Conservation (phyloP, 1,284 basidiomycete genomes). For the Tylopilus orsonianus region DNA sequence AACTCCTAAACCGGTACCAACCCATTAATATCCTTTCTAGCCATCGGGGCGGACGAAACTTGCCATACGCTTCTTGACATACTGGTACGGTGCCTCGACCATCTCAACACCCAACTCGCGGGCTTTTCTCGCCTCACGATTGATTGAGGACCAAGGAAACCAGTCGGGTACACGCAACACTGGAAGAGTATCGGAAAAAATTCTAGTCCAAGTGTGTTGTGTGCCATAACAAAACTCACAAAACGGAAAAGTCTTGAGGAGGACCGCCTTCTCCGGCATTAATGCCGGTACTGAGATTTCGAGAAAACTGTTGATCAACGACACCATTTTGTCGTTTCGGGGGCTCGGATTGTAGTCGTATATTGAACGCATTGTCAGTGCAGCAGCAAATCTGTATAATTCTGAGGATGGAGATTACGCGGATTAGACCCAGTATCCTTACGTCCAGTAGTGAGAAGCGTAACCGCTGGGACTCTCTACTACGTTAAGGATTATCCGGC, state of each 20-base stretch:
- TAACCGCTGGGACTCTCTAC: constrained; percentile 14
- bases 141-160: constrained; percentile 24
- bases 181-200: not conserved
- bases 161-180: constrained; percentile 25
- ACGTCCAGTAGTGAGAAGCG: constrained; percentile 15
- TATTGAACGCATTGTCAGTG: constrained; percentile 18
- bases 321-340: constrained; percentile 21
- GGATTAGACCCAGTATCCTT: not conserved
- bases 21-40: not conserved
- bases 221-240: constrained; percentile 9
- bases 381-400: constrained; percentile 17
- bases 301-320: constrained; percentile 20
- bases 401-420: not conserved
- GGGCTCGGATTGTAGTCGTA: constrained; percentile 29
- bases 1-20: constrained; percentile 6
- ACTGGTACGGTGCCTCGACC: constrained; percentile 23
- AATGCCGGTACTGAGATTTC: constrained; percentile 7
- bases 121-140: constrained; percentile 14
- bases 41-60: not conserved
- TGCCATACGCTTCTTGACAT: constrained; percentile 17
- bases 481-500: constrained; percentile 15
- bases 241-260: constrained; percentile 28
- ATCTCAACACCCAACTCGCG: constrained; percentile 12
- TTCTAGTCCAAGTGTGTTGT: too few relatives aligned
- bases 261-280: constrained; percentile 9